Percentiles rank a stretch among this genome's conserved stretches.
Conservation (phyloP, 2,329 filamentous ascomycete genomes). For the Cladosporium oxysporum region DNA sequence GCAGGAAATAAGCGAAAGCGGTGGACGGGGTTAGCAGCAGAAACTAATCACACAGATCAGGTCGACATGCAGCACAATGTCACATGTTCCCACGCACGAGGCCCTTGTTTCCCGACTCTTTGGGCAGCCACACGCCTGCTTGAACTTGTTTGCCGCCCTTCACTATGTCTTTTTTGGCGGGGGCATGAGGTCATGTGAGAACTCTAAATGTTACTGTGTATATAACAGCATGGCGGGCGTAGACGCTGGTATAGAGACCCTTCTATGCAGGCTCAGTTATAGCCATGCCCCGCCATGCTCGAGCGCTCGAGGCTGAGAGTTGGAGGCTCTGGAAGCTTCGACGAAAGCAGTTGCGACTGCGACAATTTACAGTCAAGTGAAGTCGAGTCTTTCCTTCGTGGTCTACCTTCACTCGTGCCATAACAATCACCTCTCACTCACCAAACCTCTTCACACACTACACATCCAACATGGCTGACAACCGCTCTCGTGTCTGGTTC, state of each 20-base stretch:
- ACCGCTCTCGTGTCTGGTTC: slow-evolving; percentile 84
- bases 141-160: neutral
- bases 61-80: slow-evolving; percentile 5
- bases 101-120: neutral
- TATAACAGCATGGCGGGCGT: neutral
- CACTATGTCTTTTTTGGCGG: neutral
- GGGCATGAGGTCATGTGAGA: slow-evolving; percentile 6
- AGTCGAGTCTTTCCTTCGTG: neutral
- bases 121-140: neutral
- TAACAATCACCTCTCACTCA: neutral
- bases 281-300: neutral
- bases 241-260: neutral
- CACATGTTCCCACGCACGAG: slow-evolving; percentile 2
- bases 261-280: neutral
- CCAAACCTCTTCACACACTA: neutral
- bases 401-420: neutral
- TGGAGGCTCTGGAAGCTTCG: slow-evolving; percentile 19
- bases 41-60: neutral
- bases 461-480: slow-evolving; percentile 20
- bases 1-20: slow-evolving; percentile 19
- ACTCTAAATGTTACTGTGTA: neutral
- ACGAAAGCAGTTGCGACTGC: slow-evolving; percentile 5
- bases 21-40: slow-evolving; percentile 13
- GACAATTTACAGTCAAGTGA: neutral
- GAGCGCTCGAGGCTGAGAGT: neutral